Percentiles rank a stretch among this genome's conserved stretches.
Conservation (phyloP, 2,329 filamentous ascomycete genomes). For the Endothia cerciana region DNA sequence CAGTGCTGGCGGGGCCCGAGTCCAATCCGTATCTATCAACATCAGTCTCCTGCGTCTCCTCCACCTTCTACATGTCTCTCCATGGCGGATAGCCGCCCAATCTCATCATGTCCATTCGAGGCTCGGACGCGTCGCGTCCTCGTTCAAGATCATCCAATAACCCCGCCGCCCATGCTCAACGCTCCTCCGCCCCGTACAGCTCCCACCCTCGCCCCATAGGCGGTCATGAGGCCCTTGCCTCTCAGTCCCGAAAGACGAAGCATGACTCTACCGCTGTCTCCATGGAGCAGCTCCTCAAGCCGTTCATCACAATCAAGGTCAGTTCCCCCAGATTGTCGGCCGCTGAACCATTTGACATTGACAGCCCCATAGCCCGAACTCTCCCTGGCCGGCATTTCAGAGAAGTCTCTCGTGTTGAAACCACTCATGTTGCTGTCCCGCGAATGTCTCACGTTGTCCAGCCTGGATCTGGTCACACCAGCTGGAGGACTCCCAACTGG, state of each 20-base stretch:
- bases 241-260: slow-evolving; percentile 41
- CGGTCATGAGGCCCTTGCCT: slow-evolving; percentile 36
- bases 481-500: slow-evolving; percentile 54
- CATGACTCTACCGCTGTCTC: slow-evolving; percentile 42
- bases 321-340: not conserved
- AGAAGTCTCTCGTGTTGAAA: slow-evolving; percentile 58
- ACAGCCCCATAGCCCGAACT: slow-evolving; percentile 29
- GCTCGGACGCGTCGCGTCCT: slow-evolving; percentile 55
- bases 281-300: slow-evolving; percentile 57
- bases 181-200: slow-evolving; percentile 44
- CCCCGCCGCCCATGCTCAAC: slow-evolving; percentile 38
- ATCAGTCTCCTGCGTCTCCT: slow-evolving; percentile 13
- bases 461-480: slow-evolving; percentile 59
- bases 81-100: slow-evolving; percentile 33
- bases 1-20: not conserved
- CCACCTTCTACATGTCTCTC: slow-evolving; percentile 33
- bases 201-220: slow-evolving; percentile 43
- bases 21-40: slow-evolving; percentile 1
- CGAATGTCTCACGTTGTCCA: slow-evolving; percentile 62
- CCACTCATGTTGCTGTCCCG: slow-evolving; percentile 67
- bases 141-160: slow-evolving; percentile 32
- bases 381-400: slow-evolving; percentile 16
- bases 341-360: slow-evolving; percentile 22
- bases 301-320: slow-evolving; percentile 58
- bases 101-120: slow-evolving; percentile 40